Evolutionary conservation across 495 filamentous ascomycete genomes (phyloP), one percentile per base, ranked within the genome.

Genomic region (Xanthoparmelia taractica): DNA sequence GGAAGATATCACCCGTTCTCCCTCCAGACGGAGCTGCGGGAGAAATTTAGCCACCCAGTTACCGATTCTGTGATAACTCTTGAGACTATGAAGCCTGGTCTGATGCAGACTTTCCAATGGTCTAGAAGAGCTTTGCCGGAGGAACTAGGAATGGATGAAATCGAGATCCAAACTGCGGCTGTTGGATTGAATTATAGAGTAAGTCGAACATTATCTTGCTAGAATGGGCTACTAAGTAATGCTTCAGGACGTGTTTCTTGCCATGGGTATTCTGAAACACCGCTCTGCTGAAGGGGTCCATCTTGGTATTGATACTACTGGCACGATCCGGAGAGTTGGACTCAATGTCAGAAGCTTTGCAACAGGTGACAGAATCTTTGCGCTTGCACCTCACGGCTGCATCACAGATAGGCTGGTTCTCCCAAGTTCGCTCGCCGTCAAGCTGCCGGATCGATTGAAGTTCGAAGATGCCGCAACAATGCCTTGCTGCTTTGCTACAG

Each of bases 241-340:
- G 41, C 20, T 20, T 45, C 41, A 45, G 41, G 20, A 45, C 20
- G 2, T 45, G 41, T 20, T 45, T n/a, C 41, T 45, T 17, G 41
- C 71, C 17, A 69, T 77, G 56, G 74, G 71, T 1, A 66, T 75
- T 10, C 60, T 77, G 7, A 29, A 37, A 4, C 57, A 25, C 48
- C n/a, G 34, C 18, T 8, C 31, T 23, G 37, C 37, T 43, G 20
- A 65, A 25, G 47, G n/a, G 4, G 43, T n/a, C 37, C 73, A 70
- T 43, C 68, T 81, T 2, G 84, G 85, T 8, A 69, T 76, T 48
- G 85, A 85, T 67, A 76, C 77, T 58, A 72, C 74, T 37, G 80
- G 78, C 11, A 70, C 72, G 20, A 67, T 81, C 23, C 71, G 70
- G 1, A 69, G 75, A 4, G 67, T 79, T 17, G 78, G 77, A 0